These are phyloP conservation scores for Talaromyces thailandensis DNA, from an alignment of 495 filamentous ascomycete genomes.

Conservation along the genomic window DNA sequence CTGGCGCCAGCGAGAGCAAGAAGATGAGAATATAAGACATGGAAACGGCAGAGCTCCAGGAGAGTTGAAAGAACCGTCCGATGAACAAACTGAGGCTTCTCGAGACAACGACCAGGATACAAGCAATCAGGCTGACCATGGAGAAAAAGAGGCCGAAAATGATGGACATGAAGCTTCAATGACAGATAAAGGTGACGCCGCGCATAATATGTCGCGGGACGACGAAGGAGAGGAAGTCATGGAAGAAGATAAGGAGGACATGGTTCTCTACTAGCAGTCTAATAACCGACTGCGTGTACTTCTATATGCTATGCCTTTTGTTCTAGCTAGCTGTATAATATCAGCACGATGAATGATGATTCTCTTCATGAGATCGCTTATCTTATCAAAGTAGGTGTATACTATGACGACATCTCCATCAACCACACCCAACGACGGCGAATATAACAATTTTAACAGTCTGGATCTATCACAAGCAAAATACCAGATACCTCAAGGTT, in stretches of 20 bases:
- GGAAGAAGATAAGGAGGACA: constrained; percentile 76
- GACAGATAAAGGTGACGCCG: not conserved
- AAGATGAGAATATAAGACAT: not conserved
- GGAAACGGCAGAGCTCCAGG: not conserved
- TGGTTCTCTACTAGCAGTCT: constrained; percentile 64
- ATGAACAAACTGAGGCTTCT: not conserved
- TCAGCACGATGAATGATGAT: not conserved
- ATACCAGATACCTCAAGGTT: not conserved
- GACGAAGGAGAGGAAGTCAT: constrained; percentile 64
- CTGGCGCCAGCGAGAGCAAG: constrained; percentile 10
- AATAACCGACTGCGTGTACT: not conserved
- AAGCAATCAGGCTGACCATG: not conserved
- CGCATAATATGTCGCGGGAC: constrained; percentile 19
- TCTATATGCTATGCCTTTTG: constrained; percentile 5
- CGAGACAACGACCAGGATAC: not conserved
- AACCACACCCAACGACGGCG: too few relatives aligned
- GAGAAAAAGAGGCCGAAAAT: not conserved
- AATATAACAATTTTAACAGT: not conserved
- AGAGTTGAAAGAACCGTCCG: not conserved
- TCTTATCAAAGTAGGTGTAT: not conserved
- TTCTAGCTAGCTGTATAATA: constrained; percentile 2
- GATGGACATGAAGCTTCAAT: not conserved
- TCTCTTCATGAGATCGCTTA: not conserved
- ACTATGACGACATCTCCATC: not conserved
- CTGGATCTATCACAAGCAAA: not conserved